Conservation (phyloP, 306 rosid species). For the Dryas octopetala region DNA sequence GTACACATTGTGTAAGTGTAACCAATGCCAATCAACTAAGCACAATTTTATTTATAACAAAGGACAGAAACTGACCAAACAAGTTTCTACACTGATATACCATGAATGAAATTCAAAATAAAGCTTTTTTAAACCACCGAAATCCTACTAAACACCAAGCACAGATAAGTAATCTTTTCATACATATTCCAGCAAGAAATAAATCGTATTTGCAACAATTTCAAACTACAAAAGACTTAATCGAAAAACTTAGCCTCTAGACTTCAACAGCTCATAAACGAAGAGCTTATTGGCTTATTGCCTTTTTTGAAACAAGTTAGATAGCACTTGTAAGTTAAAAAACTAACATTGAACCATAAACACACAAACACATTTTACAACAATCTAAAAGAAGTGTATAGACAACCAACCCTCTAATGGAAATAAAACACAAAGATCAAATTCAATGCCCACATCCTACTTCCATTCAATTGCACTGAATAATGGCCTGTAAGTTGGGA, state of each 20-base stretch:
- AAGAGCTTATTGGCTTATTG: neutral
- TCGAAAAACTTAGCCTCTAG: neutral
- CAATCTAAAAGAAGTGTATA: neutral
- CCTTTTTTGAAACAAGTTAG: neutral
- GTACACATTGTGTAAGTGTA: neutral
- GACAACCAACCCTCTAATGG: neutral
- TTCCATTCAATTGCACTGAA: neutral
- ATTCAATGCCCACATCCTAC: neutral
- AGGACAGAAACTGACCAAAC: neutral
- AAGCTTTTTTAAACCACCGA: neutral
- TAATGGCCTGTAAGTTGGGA: neutral
- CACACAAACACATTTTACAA: neutral
- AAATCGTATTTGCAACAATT: neutral
- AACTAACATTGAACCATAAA: neutral
- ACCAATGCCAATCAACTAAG: neutral
- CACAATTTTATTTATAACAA: neutral
- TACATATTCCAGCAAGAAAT: neutral
- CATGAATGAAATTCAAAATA: neutral
- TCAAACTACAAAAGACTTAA: neutral
- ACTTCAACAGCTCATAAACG: neutral
- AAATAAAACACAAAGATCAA: neutral
- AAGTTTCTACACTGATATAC: neutral
- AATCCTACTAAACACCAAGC: neutral
- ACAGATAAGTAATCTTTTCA: neutral
- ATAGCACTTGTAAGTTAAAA: neutral